phyloP scores from a whole-genome alignment of 768 basidiomycete species.

The Hypholoma sublateritium region DNA sequence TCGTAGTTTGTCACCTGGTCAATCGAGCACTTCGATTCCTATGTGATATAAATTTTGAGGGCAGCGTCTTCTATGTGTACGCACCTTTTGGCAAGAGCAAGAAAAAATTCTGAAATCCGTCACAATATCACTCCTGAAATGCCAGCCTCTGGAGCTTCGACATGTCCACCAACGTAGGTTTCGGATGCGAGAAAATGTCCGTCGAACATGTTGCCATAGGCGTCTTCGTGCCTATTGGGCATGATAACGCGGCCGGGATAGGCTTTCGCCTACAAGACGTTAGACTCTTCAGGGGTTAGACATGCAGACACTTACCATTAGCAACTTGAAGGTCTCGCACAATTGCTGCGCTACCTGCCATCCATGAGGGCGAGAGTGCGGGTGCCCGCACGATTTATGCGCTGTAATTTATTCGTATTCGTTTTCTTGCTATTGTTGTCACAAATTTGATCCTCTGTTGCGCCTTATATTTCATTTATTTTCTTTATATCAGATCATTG shows the following conservation, averaged over 20 bases:
- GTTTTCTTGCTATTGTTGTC: conserved; percentile 10
- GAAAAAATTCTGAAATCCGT: conserved; percentile 96
- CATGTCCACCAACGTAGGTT: conserved; percentile 99
- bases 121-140: conserved; percentile 89
- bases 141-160: no score
- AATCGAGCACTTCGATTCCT: conserved; percentile 78
- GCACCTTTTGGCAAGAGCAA: conserved; percentile 77
- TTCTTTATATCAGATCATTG: neutral
- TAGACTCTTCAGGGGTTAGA: no score
- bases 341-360: conserved; percentile 22
- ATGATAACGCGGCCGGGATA: conserved; percentile 90
- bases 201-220: conserved; percentile 88
- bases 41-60: conserved; percentile 80
- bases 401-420: conserved; percentile 17
- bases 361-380: conserved; percentile 44
- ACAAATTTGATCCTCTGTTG: neutral
- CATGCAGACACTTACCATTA: no score
- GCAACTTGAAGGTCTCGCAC: no score
- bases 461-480: neutral
- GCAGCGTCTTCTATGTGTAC: conserved; percentile 62
- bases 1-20: conserved; percentile 92
- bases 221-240: conserved; percentile 96
- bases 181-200: conserved; percentile 95
- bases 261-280: conserved; percentile 99
- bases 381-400: conserved; percentile 38